Evolutionary conservation across 345 rosid species (phyloP).

Genomic region (Toxicodendron radicans): DNA sequence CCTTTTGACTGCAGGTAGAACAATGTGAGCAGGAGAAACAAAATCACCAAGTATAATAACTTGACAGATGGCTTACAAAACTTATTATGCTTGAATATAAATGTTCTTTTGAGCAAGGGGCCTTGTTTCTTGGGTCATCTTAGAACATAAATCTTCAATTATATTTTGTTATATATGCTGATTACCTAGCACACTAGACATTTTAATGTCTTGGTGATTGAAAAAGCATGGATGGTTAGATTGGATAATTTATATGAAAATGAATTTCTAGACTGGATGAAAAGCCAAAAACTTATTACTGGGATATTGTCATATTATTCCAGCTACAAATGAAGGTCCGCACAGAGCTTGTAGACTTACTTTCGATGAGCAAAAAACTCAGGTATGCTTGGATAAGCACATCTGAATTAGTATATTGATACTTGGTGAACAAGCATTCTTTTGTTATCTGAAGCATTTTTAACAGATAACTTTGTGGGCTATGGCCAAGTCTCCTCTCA

Average conservation of each 20-base stretch:
- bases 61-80: no score
- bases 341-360: constrained; percentile 66
- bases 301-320: constrained; percentile 20
- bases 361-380: constrained; percentile 71
- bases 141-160: not conserved
- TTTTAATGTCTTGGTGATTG: not conserved
- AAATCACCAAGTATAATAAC: no score
- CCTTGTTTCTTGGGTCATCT: not conserved
- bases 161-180: not conserved
- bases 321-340: constrained; percentile 78
- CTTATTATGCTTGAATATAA: not conserved
- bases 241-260: constrained; percentile 2
- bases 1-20: no score
- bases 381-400: constrained; percentile 41
- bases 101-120: not conserved
- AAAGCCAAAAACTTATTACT: constrained; percentile 4
- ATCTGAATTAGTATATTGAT: not conserved
- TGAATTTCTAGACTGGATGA: constrained; percentile 1
- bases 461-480: constrained; percentile 87
- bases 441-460: not conserved
- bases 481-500: constrained; percentile 88
- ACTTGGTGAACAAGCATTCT: not conserved
- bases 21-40: no score
- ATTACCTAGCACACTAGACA: not conserved
- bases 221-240: not conserved